A percentile compares a stretch with the other conserved stretches of the same genome.
These are phyloP conservation scores for Chernovozyma sophiae-reginae DNA, from an alignment of 1,139 yeast genomes.

Conservation along the genomic window DNA sequence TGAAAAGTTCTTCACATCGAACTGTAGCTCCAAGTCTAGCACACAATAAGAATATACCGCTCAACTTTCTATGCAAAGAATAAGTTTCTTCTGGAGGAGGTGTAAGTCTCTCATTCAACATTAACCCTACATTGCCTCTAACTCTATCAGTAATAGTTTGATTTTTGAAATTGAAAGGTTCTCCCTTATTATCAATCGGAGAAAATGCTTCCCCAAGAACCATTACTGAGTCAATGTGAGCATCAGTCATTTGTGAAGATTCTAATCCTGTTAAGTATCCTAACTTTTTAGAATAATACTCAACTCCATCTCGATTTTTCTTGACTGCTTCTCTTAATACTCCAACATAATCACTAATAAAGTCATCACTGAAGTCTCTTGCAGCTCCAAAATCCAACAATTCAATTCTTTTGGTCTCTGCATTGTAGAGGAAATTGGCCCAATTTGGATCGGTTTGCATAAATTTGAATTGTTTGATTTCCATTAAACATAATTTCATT, in stretches of 20 bases:
- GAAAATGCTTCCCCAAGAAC: conserved; percentile 92
- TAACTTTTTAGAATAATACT: conserved; percentile 60
- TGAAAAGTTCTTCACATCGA: conserved; percentile 75
- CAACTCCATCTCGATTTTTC: conserved; percentile 63
- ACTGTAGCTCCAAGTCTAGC: conserved; percentile 81
- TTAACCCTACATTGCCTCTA: conserved; percentile 74
- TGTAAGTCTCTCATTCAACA: conserved; percentile 86
- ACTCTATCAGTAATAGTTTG: conserved; percentile 96
- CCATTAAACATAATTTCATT: conserved; percentile 82
- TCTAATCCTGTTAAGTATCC: conserved; percentile 94
- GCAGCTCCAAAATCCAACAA: conserved; percentile 95
- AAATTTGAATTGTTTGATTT: conserved; percentile 77
- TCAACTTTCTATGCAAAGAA: conserved; percentile 86
- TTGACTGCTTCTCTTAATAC: conserved; percentile 74
- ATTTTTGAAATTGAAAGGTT: conserved; percentile 62
- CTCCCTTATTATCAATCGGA: conserved; percentile 44
- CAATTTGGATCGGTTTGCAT: conserved; percentile 99
- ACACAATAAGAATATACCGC: conserved; percentile 90
- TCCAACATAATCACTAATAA: conserved; percentile 64
- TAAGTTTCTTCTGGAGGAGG: conserved; percentile 99
- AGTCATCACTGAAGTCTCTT: conserved; percentile 63
- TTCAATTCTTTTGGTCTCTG: conserved; percentile 63
- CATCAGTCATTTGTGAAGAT: conserved; percentile 79
- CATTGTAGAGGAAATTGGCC: conserved; percentile 92
- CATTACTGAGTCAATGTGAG: conserved; percentile 88